Conservation (phyloP, 2,329 filamentous ascomycete species). For the Arthroderma uncinatum region DNA sequence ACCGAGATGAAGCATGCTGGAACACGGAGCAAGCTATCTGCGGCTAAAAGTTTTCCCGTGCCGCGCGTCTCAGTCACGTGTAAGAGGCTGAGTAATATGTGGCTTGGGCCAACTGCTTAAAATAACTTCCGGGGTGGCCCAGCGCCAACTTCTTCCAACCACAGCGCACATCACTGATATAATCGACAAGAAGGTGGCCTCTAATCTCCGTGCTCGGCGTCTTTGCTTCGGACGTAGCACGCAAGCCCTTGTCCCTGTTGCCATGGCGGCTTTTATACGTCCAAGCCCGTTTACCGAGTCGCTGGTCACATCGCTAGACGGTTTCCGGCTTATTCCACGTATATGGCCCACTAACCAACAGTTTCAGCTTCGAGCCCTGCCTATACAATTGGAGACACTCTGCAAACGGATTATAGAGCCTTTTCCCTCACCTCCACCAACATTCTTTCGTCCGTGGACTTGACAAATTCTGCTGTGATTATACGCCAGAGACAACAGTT, state of each 20-base stretch:
- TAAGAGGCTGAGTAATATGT: neutral
- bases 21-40: neutral
- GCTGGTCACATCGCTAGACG: too few species aligned
- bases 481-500: neutral
- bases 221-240: neutral
- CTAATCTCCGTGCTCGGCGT: neutral
- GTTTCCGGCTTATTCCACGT: neutral
- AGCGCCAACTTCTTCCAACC: neutral
- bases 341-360: neutral
- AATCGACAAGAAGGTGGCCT: too few species aligned
- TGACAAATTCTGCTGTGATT: neutral
- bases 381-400: neutral
- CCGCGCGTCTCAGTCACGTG: neutral
- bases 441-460: neutral
- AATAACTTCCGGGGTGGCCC: neutral
- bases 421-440: neutral
- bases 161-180: neutral
- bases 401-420: neutral
- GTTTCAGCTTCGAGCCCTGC: neutral
- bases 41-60: neutral
- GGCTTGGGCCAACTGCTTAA: constrained; percentile 5
- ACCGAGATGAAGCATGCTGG: neutral
- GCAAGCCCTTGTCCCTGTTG: neutral
- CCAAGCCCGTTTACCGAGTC: too few species aligned
- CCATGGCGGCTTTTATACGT: neutral